Evolutionary conservation across 1,139 yeast genomes (phyloP), one percentile per base, ranked within the genome.

Genomic region (Saccharomyces pastorianus): DNA sequence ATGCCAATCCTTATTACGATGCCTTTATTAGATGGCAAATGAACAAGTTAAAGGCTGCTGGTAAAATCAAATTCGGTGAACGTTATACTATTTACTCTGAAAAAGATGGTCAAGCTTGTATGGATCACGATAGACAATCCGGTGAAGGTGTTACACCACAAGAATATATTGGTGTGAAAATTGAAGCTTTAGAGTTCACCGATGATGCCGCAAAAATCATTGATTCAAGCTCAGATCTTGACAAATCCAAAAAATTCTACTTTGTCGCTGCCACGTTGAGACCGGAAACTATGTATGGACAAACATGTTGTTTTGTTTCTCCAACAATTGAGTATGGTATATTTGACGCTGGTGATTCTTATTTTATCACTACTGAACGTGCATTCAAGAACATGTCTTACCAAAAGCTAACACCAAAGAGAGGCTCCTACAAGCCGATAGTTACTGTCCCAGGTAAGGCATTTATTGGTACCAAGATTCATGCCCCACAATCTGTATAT

Each of bases 201-300:
- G 76, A 82, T 49, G 76, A 72, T 54, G 71, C 76, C 46, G 61
- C 65, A 52, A 60, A 66, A 49, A 57, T 67, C 25, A 55, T 69
- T 25, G 67, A 66, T 9, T 71, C 74, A n/a, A 78, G 73, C 49
- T 85, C 95, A 27, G 66, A 73, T 53, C 75, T 91, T 48, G 76
- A 76, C 50, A 75, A 76, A 52, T 73, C 79, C 48, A 88, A 88
- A 74, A 85, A 83, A 63, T 78, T 90, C 46, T 90, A 72, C 74
- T 78, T 93, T 59, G 90, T 95, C 53, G 99, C 99, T 58, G 99
- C 99, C 42, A 93, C 99, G 63, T 82, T 95, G 66, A 86, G 99
- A 76, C 97, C 99, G 42, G 99, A 93, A 76, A 93, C 99, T 63
- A 89, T 95, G 97, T 91, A 91, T 68, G 99, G 98, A 61, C 99